Percentiles rank a stretch among this genome's conserved stretches.
phyloP scores from a whole-genome alignment of 2,329 filamentous ascomycete species.

The Alternaria sp. region DNA sequence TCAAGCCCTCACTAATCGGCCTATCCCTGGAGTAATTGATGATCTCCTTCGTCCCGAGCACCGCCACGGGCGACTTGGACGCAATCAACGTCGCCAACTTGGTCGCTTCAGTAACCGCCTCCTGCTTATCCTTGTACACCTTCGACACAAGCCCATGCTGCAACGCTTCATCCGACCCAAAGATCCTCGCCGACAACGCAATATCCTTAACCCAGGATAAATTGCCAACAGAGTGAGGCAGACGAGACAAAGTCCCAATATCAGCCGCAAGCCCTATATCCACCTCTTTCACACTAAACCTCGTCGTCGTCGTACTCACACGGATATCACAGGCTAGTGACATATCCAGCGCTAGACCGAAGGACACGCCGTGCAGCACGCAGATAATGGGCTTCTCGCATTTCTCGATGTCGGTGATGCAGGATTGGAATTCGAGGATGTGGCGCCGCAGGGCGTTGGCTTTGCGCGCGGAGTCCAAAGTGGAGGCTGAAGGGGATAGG shows the following conservation, averaged over 20 bases:
- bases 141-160: constrained; percentile 73
- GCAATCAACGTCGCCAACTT: constrained; percentile 71
- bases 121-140: constrained; percentile 66
- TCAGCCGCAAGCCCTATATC: constrained; percentile 83
- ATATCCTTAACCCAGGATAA: constrained; percentile 82
- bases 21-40: constrained; percentile 83
- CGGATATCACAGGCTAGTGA: constrained; percentile 73
- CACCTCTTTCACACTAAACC: constrained; percentile 78
- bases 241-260: constrained; percentile 74
- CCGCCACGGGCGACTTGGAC: constrained; percentile 84
- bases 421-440: constrained; percentile 80
- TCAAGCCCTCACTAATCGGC: constrained; percentile 75
- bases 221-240: constrained; percentile 75
- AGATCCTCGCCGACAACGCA: constrained; percentile 72
- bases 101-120: constrained; percentile 67
- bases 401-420: constrained; percentile 76
- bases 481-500: not conserved
- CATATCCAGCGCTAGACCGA: constrained; percentile 56
- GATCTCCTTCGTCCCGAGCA: constrained; percentile 86
- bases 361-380: constrained; percentile 45
- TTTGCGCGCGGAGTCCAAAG: constrained; percentile 33
- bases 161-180: constrained; percentile 71
- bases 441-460: constrained; percentile 62
- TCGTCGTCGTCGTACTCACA: constrained; percentile 64
- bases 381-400: constrained; percentile 75